Conservation (phyloP, 2,329 filamentous ascomycete genomes). For the Sporothrix variecibatus region DNA sequence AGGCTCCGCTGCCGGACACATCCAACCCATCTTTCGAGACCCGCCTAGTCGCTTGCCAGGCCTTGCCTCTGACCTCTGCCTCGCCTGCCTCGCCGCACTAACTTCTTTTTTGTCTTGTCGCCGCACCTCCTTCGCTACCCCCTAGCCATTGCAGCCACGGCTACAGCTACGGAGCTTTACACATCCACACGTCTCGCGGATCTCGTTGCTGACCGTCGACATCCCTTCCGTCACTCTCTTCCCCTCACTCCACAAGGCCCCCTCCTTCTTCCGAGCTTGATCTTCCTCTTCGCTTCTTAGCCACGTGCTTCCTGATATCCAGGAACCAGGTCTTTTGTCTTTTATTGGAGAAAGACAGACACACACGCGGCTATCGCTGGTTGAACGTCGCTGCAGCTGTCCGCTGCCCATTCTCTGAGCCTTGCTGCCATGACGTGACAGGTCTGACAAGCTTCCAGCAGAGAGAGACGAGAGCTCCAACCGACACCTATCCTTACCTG, state of each 20-base stretch:
- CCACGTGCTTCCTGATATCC: slow-evolving; percentile 11
- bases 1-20: slow-evolving; percentile 2
- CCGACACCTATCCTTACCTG: neutral
- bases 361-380: neutral
- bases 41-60: neutral
- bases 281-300: neutral
- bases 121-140: neutral
- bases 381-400: neutral
- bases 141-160: neutral
- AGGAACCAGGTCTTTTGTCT: neutral
- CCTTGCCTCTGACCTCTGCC: neutral
- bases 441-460: neutral
- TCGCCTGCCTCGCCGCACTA: neutral
- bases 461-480: slow-evolving; percentile 7
- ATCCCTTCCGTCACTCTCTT: neutral
- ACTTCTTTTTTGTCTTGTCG: neutral
- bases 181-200: slow-evolving; percentile 4
- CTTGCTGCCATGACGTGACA: slow-evolving; percentile 21
- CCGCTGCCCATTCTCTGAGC: neutral
- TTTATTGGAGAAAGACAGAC: neutral
- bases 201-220: neutral
- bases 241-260: neutral
- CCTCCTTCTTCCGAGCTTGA: neutral
- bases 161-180: neutral
- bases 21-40: neutral